Base-by-base conservation (phyloP, 176 grass and related monocot genomes). In the Otatea glauca region DNA sequence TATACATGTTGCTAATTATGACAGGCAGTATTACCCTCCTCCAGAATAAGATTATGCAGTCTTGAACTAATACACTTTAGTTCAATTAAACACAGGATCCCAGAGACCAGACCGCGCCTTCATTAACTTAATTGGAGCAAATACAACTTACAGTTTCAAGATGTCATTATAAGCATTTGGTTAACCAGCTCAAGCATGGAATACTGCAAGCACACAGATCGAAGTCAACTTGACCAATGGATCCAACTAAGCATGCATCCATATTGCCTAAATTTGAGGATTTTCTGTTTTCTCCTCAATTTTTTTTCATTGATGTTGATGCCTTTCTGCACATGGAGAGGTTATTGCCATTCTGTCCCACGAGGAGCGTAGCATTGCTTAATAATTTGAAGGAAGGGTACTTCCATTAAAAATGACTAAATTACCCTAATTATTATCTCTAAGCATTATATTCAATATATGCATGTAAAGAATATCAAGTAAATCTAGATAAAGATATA, bases 251-350 rank as follows among this genome's bases (percentile, higher is more conserved):
- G 48, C 84, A 86, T 66, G 39, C 47, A 48, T 49, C 21, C 16
- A 12, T 73, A 74, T 8, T 20, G 70, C 34, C 51, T 59, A 41
- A 43, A 49, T 55, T 60, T 44, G 9, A 56, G 16, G 21, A 48
- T n/a, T 64, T 24, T 48, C 39, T 49, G 2, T 49, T n/a, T 39
- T 68, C 20, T 20, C 38, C 32, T 72, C 27, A n/a, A n/a, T 13
- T 3, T 45, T 59, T 24, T 20, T 48, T 60, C 8, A 13, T 34
- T 45, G 24, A 32, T 12, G 35, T 74, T 45, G 67, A 45, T 81
- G 16, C 73, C 34, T 53, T 13, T 59, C 8, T 39, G 75, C 85
- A 84, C 89, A 90, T 87, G 89, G 42, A 78, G 27, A 84, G 11
- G 80, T 66, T 51, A 37, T 65, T 45, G 80, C 60, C 68, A 75